A percentile compares a stretch with the other conserved stretches of the same genome.
These are phyloP conservation scores for Penicillium verrucosum DNA, from an alignment of 2,329 filamentous ascomycete genomes.

Conservation along the genomic window DNA sequence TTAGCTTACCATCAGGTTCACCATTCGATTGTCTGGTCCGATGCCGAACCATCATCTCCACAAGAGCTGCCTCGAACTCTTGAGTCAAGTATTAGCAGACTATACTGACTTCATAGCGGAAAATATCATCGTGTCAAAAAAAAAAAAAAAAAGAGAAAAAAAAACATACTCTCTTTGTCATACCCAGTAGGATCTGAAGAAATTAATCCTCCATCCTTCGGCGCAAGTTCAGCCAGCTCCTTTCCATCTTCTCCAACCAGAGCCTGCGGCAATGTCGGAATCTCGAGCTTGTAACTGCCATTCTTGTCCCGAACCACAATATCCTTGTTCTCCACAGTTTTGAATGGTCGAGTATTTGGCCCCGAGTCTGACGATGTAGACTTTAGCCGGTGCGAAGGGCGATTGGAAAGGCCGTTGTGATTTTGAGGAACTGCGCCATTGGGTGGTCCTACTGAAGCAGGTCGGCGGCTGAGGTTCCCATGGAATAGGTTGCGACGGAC, in stretches of 20 bases:
- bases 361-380: conserved; percentile 21
- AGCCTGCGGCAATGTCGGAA: conserved; percentile 41
- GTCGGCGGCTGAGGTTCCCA: conserved; percentile 42
- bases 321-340: conserved; percentile 40
- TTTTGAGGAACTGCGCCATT: conserved; percentile 17
- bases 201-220: conserved; percentile 56
- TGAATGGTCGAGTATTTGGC: conserved; percentile 19
- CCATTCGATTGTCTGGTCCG: conserved; percentile 52
- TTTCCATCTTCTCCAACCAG: conserved; percentile 40
- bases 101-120: neutral
- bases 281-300: conserved; percentile 48
- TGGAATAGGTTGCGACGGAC: conserved; percentile 47
- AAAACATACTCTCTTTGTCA: conserved; percentile 42
- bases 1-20: conserved; percentile 61
- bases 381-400: conserved; percentile 25
- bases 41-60: conserved; percentile 43
- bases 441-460: conserved; percentile 32
- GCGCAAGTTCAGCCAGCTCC: conserved; percentile 45
- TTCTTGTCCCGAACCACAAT: conserved; percentile 50
- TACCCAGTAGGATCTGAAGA: conserved; percentile 35
- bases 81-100: conserved; percentile 5
- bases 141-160: conserved; percentile 7
- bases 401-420: conserved; percentile 19
- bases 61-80: conserved; percentile 48
- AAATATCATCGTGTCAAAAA: neutral